Evolutionary conservation across 148 eudicot species (phyloP).

Genomic region (Nyssa sinensis): DNA sequence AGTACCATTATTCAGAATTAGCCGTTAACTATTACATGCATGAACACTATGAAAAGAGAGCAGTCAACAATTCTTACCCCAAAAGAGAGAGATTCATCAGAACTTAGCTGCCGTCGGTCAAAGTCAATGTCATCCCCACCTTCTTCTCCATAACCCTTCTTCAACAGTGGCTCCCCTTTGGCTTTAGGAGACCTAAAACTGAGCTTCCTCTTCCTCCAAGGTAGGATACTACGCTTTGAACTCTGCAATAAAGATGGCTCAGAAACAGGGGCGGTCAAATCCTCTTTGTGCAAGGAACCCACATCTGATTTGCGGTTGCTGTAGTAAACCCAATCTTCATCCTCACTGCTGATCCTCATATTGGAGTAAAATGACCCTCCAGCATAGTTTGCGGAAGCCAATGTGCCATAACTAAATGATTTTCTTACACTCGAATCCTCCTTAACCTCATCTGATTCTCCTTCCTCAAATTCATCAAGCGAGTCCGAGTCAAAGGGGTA

Average conservation of each 20-base stretch:
- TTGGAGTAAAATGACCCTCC: slow-evolving; percentile 59
- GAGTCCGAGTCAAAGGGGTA: slow-evolving; percentile 79
- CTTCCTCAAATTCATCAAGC: slow-evolving; percentile 62
- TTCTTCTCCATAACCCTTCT: slow-evolving; percentile 84
- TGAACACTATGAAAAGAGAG: neutral
- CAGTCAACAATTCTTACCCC: slow-evolving; percentile 57
- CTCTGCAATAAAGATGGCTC: slow-evolving; percentile 50
- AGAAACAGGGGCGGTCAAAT: slow-evolving; percentile 27
- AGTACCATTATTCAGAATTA: neutral
- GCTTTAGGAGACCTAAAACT: slow-evolving; percentile 76
- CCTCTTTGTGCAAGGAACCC: slow-evolving; percentile 59
- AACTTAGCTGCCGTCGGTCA: slow-evolving; percentile 87
- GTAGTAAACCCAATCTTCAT: slow-evolving; percentile 79
- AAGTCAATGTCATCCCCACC: slow-evolving; percentile 94
- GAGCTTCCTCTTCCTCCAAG: slow-evolving; percentile 91
- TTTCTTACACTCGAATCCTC: slow-evolving; percentile 63
- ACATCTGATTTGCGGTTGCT: slow-evolving; percentile 83
- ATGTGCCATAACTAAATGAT: slow-evolving; percentile 80
- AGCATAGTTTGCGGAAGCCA: slow-evolving; percentile 74
- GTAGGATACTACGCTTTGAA: slow-evolving; percentile 75
- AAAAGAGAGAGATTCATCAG: slow-evolving; percentile 69
- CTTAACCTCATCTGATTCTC: slow-evolving; percentile 65
- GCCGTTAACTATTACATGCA: neutral
- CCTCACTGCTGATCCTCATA: slow-evolving; percentile 43
- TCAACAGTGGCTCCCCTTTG: slow-evolving; percentile 82